Percentiles rank a stretch among this genome's conserved stretches.
Evolutionary conservation across 768 basidiomycete genomes (phyloP).

Genomic region (Rhodotorula diobovata): DNA sequence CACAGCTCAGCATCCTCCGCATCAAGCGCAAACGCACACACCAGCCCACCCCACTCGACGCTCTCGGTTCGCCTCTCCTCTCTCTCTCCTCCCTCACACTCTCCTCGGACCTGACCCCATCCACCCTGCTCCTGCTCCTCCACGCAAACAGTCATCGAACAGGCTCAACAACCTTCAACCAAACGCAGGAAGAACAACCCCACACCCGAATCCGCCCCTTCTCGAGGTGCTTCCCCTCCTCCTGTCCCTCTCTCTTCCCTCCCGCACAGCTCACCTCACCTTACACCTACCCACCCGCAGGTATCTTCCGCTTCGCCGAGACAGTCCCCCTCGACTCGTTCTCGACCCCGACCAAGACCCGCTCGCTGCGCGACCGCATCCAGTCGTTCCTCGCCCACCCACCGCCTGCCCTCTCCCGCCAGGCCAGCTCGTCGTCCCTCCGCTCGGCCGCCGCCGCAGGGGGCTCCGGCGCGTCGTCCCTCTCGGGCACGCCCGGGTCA

Average conservation of each 20-base stretch:
- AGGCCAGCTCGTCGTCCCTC: not conserved
- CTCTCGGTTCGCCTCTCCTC: slow-evolving; percentile 26
- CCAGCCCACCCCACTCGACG: slow-evolving; percentile 35
- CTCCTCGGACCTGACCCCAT: not conserved
- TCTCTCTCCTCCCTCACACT: not conserved
- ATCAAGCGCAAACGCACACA: slow-evolving; percentile 38
- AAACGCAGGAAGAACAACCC: not conserved
- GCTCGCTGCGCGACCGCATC: slow-evolving; percentile 28
- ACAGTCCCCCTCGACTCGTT: slow-evolving; percentile 38
- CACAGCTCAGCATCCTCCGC: slow-evolving; percentile 29
- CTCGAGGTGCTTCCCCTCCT: not conserved
- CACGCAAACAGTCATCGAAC: slow-evolving; percentile 39
- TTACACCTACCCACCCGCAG: not conserved
- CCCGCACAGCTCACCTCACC: not conserved
- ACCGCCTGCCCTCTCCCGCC: slow-evolving; percentile 8
- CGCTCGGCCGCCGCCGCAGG: not conserved
- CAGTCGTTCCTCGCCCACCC: slow-evolving; percentile 19
- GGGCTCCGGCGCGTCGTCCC: not conserved
- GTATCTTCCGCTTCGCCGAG: slow-evolving; percentile 40
- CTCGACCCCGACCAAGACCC: slow-evolving; percentile 25
- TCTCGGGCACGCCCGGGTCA: not conserved
- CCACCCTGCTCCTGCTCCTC: too few species aligned
- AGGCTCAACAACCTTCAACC: not conserved
- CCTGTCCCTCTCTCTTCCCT: not conserved
- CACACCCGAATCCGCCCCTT: not conserved